Conservation (phyloP, 495 filamentous ascomycete genomes). For the Daldinia vernicosa region DNA sequence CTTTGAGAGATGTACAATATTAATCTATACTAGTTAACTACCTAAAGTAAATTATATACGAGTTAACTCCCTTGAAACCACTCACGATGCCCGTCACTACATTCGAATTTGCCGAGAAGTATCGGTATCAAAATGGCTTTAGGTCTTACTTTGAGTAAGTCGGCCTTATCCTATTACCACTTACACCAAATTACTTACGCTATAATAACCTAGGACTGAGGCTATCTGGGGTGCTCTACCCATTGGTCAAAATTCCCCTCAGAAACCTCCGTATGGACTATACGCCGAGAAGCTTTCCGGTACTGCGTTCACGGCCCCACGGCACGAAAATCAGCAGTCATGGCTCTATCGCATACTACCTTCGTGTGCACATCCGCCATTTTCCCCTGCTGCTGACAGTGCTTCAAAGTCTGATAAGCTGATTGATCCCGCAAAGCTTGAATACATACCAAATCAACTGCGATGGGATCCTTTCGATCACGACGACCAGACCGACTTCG, state of each 20-base stretch:
- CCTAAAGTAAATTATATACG: not conserved
- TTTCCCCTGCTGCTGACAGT: slow-evolving; percentile 57
- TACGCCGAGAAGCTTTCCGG: slow-evolving; percentile 95
- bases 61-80: not conserved
- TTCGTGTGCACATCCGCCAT: slow-evolving; percentile 80
- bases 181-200: slow-evolving; percentile 10
- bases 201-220: slow-evolving; percentile 50
- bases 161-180: not conserved
- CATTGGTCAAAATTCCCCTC: slow-evolving; percentile 82
- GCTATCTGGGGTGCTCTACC: slow-evolving; percentile 59
- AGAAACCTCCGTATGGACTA: slow-evolving; percentile 83
- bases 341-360: slow-evolving; percentile 96
- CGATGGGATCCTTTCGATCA: slow-evolving; percentile 94
- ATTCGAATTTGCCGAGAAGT: slow-evolving; percentile 66
- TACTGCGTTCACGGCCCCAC: slow-evolving; percentile 90
- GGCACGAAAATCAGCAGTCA: slow-evolving; percentile 87
- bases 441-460: slow-evolving; percentile 85
- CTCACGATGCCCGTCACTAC: slow-evolving; percentile 65
- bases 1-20: not conserved
- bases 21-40: slow-evolving; percentile 14
- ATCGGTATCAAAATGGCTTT: slow-evolving; percentile 75
- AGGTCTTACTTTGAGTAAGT: slow-evolving; percentile 69
- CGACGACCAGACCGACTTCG: slow-evolving; percentile 73
- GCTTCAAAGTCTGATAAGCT: slow-evolving; percentile 34
- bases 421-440: slow-evolving; percentile 53